A percentile compares a stretch with the other conserved stretches of the same genome.
Conservation (phyloP, 352 stramenopile species). For the Phytopythium oedochilum region DNA sequence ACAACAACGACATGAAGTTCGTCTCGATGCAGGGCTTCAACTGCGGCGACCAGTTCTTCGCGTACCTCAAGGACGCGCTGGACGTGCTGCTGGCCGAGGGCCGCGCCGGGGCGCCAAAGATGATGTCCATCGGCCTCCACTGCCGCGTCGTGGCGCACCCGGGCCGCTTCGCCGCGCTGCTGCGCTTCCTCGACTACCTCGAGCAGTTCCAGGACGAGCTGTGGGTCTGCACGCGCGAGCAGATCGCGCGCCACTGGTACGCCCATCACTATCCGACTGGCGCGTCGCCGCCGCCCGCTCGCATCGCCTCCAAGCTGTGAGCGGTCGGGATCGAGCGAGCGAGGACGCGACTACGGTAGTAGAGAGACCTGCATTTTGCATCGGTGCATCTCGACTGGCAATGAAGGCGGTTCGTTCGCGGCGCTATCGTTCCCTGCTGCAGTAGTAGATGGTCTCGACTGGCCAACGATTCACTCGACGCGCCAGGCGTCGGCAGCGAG, state of each 20-base stretch:
- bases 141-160: conserved; percentile 90
- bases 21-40: conserved; percentile 91
- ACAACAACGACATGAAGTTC: conserved; percentile 97
- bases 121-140: conserved; percentile 95
- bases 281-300: conserved; percentile 2
- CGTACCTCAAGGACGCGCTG: conserved; percentile 91
- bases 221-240: conserved; percentile 91
- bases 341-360: background rate
- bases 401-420: too few relatives aligned
- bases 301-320: conserved; percentile 23
- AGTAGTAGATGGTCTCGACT: too few relatives aligned
- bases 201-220: conserved; percentile 85
- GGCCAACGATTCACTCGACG: background rate
- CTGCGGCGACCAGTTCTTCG: conserved; percentile 90
- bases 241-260: conserved; percentile 96
- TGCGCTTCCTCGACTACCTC: conserved; percentile 94
- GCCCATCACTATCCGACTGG: conserved; percentile 71
- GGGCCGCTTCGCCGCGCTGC: conserved; percentile 83
- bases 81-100: conserved; percentile 90
- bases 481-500: background rate
- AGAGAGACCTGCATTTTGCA: too few relatives aligned
- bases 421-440: too few relatives aligned
- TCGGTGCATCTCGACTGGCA: too few relatives aligned
- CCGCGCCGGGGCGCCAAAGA: conserved; percentile 83
- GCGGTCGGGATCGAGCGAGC: too few relatives aligned